These are phyloP conservation scores for Seiridium unicorne DNA, from an alignment of 2,329 filamentous ascomycete species.

Conservation along the genomic window DNA sequence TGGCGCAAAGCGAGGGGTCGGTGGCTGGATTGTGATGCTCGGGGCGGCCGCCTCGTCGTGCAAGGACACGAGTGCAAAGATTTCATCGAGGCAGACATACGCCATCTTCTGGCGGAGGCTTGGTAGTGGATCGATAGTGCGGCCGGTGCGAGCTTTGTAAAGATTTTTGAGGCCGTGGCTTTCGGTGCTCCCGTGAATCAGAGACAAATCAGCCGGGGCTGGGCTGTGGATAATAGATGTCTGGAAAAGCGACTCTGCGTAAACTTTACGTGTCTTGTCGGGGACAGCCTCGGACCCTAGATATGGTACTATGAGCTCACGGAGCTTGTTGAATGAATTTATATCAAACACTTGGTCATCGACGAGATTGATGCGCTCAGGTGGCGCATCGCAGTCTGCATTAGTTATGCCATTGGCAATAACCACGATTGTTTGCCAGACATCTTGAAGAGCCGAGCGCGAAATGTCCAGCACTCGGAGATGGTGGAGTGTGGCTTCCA, in stretches of 20 bases:
- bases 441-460: conserved; percentile 45
- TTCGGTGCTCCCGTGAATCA: conserved; percentile 49
- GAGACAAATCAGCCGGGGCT: conserved; percentile 50
- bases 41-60: conserved; percentile 38
- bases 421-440: conserved; percentile 70
- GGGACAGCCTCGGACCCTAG: conserved; percentile 66
- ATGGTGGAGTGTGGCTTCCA: conserved; percentile 64
- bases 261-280: conserved; percentile 65
- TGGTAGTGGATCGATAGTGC: conserved; percentile 67
- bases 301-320: conserved; percentile 69
- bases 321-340: conserved; percentile 65
- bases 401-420: conserved; percentile 69
- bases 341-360: conserved; percentile 84
- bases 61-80: conserved; percentile 66
- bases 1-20: conserved; percentile 40
- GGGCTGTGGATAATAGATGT: conserved; percentile 78
- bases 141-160: conserved; percentile 65
- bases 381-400: conserved; percentile 55
- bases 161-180: conserved; percentile 58
- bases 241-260: conserved; percentile 74
- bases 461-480: conserved; percentile 49
- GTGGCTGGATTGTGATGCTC: conserved; percentile 38
- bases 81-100: conserved; percentile 77
- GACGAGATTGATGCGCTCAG: conserved; percentile 46
- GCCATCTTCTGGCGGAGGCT: conserved; percentile 69